These are phyloP conservation scores for Linanthus parryae DNA, from an alignment of 148 eudicot genomes.

Conservation along the genomic window DNA sequence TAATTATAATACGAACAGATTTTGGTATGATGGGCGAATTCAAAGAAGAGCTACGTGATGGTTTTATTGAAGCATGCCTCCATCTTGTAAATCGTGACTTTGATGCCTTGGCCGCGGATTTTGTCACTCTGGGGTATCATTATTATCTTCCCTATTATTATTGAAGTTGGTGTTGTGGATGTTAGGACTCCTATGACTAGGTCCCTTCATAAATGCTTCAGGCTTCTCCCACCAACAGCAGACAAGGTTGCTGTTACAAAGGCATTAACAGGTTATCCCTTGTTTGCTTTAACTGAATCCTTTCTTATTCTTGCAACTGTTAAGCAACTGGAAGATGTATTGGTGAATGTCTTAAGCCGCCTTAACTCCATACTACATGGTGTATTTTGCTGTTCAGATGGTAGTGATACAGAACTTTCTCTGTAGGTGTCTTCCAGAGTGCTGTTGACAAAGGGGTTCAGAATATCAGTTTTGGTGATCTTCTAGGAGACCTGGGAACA, in stretches of 20 bases:
- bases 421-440: conserved; percentile 64
- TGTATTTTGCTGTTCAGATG: neutral
- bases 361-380: too few species aligned
- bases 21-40: conserved; percentile 99
- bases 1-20: too few species aligned
- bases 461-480: conserved; percentile 92
- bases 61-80: conserved; percentile 97
- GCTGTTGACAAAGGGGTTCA: conserved; percentile 81
- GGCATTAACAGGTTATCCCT: conserved; percentile 74
- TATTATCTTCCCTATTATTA: conserved; percentile 6
- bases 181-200: conserved; percentile 5
- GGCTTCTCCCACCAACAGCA: conserved; percentile 90
- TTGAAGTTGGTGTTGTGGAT: neutral
- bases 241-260: conserved; percentile 85
- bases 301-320: too few species aligned
- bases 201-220: conserved; percentile 21
- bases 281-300: too few species aligned
- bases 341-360: too few species aligned
- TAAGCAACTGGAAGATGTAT: too few species aligned
- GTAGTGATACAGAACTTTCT: conserved; percentile 14
- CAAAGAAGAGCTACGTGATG: conserved; percentile 87
- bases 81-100: conserved; percentile 96
- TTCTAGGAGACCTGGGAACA: conserved; percentile 68
- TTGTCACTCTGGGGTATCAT: conserved; percentile 87
- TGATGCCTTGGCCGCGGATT: conserved; percentile 83